phyloP scores from a whole-genome alignment of 768 basidiomycete species.

The Mycena amicta region DNA sequence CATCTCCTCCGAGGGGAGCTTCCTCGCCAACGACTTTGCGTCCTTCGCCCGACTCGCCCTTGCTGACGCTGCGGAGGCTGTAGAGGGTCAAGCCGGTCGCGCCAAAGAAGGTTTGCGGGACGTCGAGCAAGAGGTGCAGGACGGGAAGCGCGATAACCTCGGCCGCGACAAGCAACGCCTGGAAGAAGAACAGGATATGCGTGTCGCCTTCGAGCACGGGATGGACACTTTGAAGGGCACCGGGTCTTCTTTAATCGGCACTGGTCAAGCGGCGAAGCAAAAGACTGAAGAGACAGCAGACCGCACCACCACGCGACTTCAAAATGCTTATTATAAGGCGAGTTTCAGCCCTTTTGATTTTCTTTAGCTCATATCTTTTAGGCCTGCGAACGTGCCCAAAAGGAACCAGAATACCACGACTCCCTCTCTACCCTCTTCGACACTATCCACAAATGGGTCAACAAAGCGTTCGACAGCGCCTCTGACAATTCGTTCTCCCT shows the following conservation, averaged over 20 bases:
- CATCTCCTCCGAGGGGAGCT: constrained; percentile 52
- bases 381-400: constrained; percentile 68
- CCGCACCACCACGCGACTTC: constrained; percentile 44
- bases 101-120: constrained; percentile 57
- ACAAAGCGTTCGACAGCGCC: constrained; percentile 51
- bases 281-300: constrained; percentile 48
- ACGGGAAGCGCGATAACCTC: constrained; percentile 58
- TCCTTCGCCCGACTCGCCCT: constrained; percentile 66
- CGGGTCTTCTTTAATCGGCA: constrained; percentile 60
- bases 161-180: constrained; percentile 55
- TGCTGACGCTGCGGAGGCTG: constrained; percentile 64
- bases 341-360: constrained; percentile 5
- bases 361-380: too few species aligned
- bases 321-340: constrained; percentile 58
- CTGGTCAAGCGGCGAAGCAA: constrained; percentile 44
- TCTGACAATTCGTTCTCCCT: constrained; percentile 49
- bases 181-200: constrained; percentile 52
- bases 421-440: constrained; percentile 61
- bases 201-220: constrained; percentile 62
- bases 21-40: constrained; percentile 61
- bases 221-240: constrained; percentile 66
- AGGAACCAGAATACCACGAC: constrained; percentile 58
- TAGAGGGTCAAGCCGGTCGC: constrained; percentile 53
- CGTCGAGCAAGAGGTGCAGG: constrained; percentile 59
- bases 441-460: constrained; percentile 59